A percentile compares a stretch with the other conserved stretches of the same genome.
phyloP scores from a whole-genome alignment of 2,329 filamentous ascomycete genomes.

The Gaeumannomyces tritici region DNA sequence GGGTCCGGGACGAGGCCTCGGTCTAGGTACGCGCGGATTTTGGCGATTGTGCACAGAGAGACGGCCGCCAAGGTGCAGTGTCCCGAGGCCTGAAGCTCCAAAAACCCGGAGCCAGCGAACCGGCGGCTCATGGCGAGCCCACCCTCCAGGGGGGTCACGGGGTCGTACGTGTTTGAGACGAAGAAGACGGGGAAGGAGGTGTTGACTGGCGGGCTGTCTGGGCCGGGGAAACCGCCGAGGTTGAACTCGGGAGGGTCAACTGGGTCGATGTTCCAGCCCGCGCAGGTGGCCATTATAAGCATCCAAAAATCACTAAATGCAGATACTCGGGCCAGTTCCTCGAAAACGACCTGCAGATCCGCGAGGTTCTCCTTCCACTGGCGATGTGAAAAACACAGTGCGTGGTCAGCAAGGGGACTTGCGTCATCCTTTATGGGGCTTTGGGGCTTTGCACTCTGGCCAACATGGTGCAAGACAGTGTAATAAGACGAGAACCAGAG shows the following conservation, averaged over 20 bases:
- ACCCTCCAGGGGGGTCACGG: slow-evolving; percentile 45
- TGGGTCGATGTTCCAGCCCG: slow-evolving; percentile 22
- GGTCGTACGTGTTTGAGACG: slow-evolving; percentile 46
- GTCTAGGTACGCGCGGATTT: slow-evolving; percentile 24
- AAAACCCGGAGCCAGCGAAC: slow-evolving; percentile 24
- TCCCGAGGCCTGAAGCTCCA: slow-evolving; percentile 25
- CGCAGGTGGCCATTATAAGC: slow-evolving; percentile 14
- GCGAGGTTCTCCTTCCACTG: slow-evolving; percentile 11
- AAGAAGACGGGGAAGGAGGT: slow-evolving; percentile 47
- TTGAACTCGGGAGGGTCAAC: slow-evolving; percentile 16
- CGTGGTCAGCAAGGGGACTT: background rate
- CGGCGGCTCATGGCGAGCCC: slow-evolving; percentile 29
- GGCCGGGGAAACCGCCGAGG: slow-evolving; percentile 18
- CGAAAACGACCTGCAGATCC: slow-evolving; percentile 17
- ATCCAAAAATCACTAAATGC: slow-evolving; percentile 23
- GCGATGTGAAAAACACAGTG: background rate
- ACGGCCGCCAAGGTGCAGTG: slow-evolving; percentile 24
- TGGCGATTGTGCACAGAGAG: slow-evolving; percentile 24
- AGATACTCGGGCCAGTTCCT: slow-evolving; percentile 19
- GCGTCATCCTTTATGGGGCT: background rate
- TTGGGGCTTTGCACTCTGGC: background rate
- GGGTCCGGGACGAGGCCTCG: slow-evolving; percentile 22
- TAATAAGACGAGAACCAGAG: background rate
- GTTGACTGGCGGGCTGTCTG: slow-evolving; percentile 21
- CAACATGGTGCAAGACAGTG: background rate